Conservation (phyloP, 768 basidiomycete genomes). For the Suillus subaureus region DNA sequence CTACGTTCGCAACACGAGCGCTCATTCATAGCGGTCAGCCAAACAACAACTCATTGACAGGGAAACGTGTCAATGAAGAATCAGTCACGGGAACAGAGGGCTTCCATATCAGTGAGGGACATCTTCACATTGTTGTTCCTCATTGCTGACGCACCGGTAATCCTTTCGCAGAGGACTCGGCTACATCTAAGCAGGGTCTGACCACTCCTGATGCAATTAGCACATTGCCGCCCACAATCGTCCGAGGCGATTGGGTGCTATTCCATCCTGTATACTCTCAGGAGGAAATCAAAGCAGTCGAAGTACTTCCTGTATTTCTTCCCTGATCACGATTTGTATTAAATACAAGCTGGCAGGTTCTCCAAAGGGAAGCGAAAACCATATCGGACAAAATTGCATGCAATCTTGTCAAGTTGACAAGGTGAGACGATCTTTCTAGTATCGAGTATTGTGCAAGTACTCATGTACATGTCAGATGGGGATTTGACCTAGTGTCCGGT, state of each 20-base stretch:
- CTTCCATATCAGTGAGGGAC: slow-evolving; percentile 33
- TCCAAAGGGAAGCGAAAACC: slow-evolving; percentile 66
- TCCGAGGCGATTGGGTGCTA: slow-evolving; percentile 85
- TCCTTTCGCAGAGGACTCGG: slow-evolving; percentile 28
- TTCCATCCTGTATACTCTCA: slow-evolving; percentile 90
- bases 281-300: slow-evolving; percentile 71
- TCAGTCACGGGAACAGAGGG: slow-evolving; percentile 37
- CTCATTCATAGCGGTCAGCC: slow-evolving; percentile 29
- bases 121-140: neutral
- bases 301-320: slow-evolving; percentile 43
- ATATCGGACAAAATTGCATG: slow-evolving; percentile 74
- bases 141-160: slow-evolving; percentile 1
- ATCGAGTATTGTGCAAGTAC: slow-evolving; percentile 4
- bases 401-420: slow-evolving; percentile 57
- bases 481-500: slow-evolving; percentile 83
- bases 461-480: slow-evolving; percentile 41
- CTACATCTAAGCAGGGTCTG: slow-evolving; percentile 18
- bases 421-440: slow-evolving; percentile 34
- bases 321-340: slow-evolving; percentile 6
- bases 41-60: slow-evolving; percentile 25
- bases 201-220: slow-evolving; percentile 44
- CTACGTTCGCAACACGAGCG: slow-evolving; percentile 8
- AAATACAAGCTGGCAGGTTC: slow-evolving; percentile 49
- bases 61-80: slow-evolving; percentile 24
- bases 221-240: slow-evolving; percentile 51